phyloP scores from a whole-genome alignment of 1,284 basidiomycete genomes.

The Trametes sp. region DNA sequence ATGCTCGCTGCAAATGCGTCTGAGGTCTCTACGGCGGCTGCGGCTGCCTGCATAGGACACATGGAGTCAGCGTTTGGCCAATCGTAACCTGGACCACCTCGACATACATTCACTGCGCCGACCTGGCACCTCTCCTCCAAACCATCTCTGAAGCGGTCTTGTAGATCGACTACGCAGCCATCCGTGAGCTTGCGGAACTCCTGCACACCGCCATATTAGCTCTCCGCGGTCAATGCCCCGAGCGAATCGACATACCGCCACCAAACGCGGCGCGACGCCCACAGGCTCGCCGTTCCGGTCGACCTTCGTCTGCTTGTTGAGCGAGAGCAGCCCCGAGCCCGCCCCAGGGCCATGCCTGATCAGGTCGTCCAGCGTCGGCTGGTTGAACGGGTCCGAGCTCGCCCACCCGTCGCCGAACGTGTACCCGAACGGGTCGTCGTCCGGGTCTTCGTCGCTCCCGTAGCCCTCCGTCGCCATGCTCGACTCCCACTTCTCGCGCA shows the following conservation, averaged over 20 bases:
- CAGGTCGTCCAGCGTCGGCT: constrained; percentile 40
- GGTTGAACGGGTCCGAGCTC: constrained; percentile 43
- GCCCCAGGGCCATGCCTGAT: constrained; percentile 21
- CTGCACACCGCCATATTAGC: constrained; percentile 39
- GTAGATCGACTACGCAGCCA: constrained; percentile 52
- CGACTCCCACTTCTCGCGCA: constrained; percentile 65
- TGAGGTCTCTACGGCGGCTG: constrained; percentile 52
- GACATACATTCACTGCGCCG: constrained; percentile 56
- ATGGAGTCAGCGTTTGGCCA: background rate
- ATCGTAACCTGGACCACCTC: too few relatives aligned
- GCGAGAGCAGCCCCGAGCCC: constrained; percentile 43
- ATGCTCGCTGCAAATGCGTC: constrained; percentile 61
- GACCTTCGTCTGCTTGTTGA: constrained; percentile 49
- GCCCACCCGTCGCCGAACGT: constrained; percentile 19
- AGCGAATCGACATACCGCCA: constrained; percentile 43
- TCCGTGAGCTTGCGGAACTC: constrained; percentile 55
- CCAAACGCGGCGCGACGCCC: constrained; percentile 56
- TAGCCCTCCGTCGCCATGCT: constrained; percentile 34
- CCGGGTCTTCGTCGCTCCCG: constrained; percentile 27
- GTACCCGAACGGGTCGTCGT: constrained; percentile 25
- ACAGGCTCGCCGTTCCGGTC: constrained; percentile 49
- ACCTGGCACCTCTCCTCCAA: constrained; percentile 63
- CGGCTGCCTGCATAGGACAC: constrained; percentile 50
- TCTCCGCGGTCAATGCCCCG: background rate
- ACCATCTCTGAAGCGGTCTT: constrained; percentile 58